Evolutionary conservation across 2,329 filamentous ascomycete genomes (phyloP), one percentile per base, ranked within the genome.

Genomic region (Ascochyta lentis): DNA sequence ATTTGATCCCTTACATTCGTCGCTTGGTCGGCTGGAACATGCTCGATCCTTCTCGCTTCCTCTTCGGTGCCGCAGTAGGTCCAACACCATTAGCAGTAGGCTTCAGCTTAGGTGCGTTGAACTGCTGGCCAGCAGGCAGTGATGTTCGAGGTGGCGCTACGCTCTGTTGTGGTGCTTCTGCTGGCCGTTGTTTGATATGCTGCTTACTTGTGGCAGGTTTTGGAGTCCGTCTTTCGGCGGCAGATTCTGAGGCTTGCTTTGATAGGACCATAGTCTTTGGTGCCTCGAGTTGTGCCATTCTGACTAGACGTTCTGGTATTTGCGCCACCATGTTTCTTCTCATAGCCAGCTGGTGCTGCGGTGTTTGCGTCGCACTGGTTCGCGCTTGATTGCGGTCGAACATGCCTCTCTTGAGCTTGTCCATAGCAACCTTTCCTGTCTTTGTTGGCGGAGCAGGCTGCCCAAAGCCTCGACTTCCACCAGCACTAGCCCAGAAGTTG

Each of bases 371-470:
- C 6, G 68, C 70, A 26, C 64, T 68, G 4, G 72, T 71, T 4
- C 69, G 64, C 9, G 72, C 72, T 22, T 63, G 61, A 31, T 70
- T 72, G 44, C 67, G 65, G 41, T 74, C 71, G 44, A 69, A 73
- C 51, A 73, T 71, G 26, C 67, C 68, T 42, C 70, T 58, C 55
- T 64, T 66, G 8, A 75, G 51, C 51, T 74, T 74, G 47, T 75
- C 72, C 44, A 75, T 64, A n/a, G 65, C 69, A 7, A 60, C 69
- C 42, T 72, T 73, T n/a, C 72, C 72, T 1, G 72, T 74, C 56
- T 73, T 73, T 16, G 66, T 35, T 8, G 72, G 72, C 8, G 70
- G 65, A 13, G 63, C 65, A 3, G 71, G 61, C 34, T 54, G 52
- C 62, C 68, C 69, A 64, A 69, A 42, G 51, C 55, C 50, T n/a